phyloP scores from a whole-genome alignment of 495 filamentous ascomycete species.

The Cercophora scortea region DNA sequence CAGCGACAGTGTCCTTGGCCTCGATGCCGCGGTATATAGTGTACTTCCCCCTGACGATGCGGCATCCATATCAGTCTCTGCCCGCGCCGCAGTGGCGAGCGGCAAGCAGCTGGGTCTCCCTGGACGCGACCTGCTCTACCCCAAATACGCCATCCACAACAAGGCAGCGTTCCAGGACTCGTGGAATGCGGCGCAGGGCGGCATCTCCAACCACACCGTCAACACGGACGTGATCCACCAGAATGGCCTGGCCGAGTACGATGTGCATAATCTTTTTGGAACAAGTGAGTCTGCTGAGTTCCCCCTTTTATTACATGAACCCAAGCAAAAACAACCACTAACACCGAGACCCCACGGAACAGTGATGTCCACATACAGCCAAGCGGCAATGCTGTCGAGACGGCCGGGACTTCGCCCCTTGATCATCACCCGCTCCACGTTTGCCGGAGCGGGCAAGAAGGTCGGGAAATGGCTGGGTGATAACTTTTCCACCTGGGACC shows the following conservation, averaged over 20 bases:
- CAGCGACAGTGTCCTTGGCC: neutral
- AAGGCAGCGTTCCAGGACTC: constrained; percentile 40
- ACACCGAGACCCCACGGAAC: constrained; percentile 51
- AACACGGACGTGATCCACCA: constrained; percentile 67
- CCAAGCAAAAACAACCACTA: constrained; percentile 15
- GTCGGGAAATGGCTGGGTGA: constrained; percentile 90
- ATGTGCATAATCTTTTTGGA: constrained; percentile 78
- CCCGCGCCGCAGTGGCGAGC: constrained; percentile 1
- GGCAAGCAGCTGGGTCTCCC: constrained; percentile 49
- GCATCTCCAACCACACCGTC: constrained; percentile 65
- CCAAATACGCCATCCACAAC: constrained; percentile 71
- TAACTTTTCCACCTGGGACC: constrained; percentile 65
- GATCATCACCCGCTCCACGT: constrained; percentile 79
- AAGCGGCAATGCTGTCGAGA: constrained; percentile 59
- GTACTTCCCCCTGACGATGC: no score
- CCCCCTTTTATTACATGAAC: neutral
- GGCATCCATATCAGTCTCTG: no score
- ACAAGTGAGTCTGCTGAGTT: constrained; percentile 29
- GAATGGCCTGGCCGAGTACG: constrained; percentile 67
- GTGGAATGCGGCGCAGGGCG: constrained; percentile 45
- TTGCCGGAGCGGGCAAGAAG: constrained; percentile 66
- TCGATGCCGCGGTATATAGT: no score
- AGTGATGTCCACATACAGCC: constrained; percentile 67
- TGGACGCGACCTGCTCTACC: constrained; percentile 58
- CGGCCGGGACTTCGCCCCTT: constrained; percentile 62